Base-by-base conservation (phyloP, 2,329 filamentous ascomycete species). In the Colletotrichum sp. region DNA sequence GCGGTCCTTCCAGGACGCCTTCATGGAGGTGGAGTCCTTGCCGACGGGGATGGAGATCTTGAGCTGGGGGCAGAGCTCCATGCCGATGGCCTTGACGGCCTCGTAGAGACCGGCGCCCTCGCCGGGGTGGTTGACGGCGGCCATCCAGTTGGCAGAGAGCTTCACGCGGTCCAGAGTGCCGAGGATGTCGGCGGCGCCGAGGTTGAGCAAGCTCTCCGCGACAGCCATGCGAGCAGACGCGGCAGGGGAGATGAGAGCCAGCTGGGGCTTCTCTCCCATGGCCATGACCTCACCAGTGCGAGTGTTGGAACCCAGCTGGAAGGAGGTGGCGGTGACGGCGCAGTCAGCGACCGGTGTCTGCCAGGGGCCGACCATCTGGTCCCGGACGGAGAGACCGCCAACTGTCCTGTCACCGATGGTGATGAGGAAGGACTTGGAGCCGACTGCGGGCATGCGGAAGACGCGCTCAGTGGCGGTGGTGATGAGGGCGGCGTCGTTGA, bases 1-100 rank as follows among this genome's bases (percentile, higher is more conserved):
- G 76, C 88, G 87, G 79, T 96, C 94, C 81, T 92, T 94, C 97
- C 97, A 98, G 71, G 95, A 95, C 81, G 97, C 96, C 89, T 98
- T 98, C 97, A 99, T 98, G 4, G 96, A 98, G 85, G 97, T 98
- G 0, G 96, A 98, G 84, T 99, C 97, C 86, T 99, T 98, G 71
- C 97, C 97, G 10, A 98, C 97, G 6, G 97, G 97, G 75, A 99
- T 98, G 73, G 94, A 95, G 76, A 99, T 92, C 39, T 95, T 95
- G n/a, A 98, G 89, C 80, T 94, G 90, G 3, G 96, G 96, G 85
- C 97, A 99, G 10, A 99, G 89, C 64, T 98, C 94, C 91, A 98
- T 94, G 65, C 96, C 96, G 74, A 98, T 96, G 12, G 96, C 96
- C 82, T 98, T 91, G 4, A 98, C 97, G 34, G 96, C 97, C 84